A percentile compares a stretch with the other conserved stretches of the same genome.
phyloP scores from a whole-genome alignment of 2,329 filamentous ascomycete species.

The Pseudocercospora eumusae region DNA sequence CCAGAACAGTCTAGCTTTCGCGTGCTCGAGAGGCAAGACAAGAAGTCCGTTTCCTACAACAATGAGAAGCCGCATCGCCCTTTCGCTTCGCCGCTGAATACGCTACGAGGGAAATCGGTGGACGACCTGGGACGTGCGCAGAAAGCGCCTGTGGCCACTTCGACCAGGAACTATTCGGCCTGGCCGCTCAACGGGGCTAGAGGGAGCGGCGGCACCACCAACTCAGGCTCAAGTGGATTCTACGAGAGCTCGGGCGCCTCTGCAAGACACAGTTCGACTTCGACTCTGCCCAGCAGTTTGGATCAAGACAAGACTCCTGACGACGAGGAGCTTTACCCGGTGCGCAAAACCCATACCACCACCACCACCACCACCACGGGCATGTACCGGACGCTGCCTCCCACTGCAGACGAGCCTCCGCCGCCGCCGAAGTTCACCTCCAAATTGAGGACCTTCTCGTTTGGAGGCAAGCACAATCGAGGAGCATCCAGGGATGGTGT shows the following conservation, averaged over 20 bases:
- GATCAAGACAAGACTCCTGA: conserved; percentile 44
- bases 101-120: conserved; percentile 39
- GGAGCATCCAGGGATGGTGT: conserved; percentile 22
- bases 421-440: conserved; percentile 40
- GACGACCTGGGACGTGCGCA: conserved; percentile 35
- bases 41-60: conserved; percentile 42
- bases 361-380: too few species aligned
- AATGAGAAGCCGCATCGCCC: conserved; percentile 35
- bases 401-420: conserved; percentile 40
- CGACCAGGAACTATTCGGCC: conserved; percentile 17
- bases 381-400: conserved; percentile 46
- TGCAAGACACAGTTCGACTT: conserved; percentile 57
- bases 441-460: conserved; percentile 56
- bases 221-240: conserved; percentile 50
- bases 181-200: conserved; percentile 42
- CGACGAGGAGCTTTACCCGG: conserved; percentile 40
- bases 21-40: conserved; percentile 55
- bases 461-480: conserved; percentile 42
- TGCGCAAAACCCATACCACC: conserved; percentile 40
- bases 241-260: conserved; percentile 47
- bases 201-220: conserved; percentile 53
- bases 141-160: conserved; percentile 26
- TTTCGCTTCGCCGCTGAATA: conserved; percentile 39
- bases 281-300: conserved; percentile 58
- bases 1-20: conserved; percentile 50